Evolutionary conservation across 192 early-diverging fungal genomes (phyloP).

Genomic region (Rhizophagus sp.): DNA sequence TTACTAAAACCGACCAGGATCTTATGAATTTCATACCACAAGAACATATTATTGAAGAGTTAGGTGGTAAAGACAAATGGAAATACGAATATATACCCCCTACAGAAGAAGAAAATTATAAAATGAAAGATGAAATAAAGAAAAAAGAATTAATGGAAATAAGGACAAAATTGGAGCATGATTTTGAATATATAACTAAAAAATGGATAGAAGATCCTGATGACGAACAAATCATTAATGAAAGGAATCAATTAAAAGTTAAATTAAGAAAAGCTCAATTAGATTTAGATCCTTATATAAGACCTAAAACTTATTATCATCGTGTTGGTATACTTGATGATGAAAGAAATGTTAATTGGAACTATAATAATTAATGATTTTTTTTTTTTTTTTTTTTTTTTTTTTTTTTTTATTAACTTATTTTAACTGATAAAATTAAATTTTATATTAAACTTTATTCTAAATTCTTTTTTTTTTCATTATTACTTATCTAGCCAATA

Average conservation of each 20-base stretch:
- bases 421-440: no score
- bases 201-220: conserved; percentile 47
- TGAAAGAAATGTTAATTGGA: conserved; percentile 34
- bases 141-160: conserved; percentile 38
- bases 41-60: conserved; percentile 55
- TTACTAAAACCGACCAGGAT: conserved; percentile 64
- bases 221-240: conserved; percentile 33
- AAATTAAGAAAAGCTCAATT: conserved; percentile 48
- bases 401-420: no score
- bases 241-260: conserved; percentile 44
- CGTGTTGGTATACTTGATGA: conserved; percentile 38
- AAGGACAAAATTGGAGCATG: conserved; percentile 37
- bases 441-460: no score
- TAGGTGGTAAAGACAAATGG: conserved; percentile 62
- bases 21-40: conserved; percentile 63
- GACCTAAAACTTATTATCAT: conserved; percentile 43
- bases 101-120: conserved; percentile 35
- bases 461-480: no score
- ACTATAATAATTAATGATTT: neutral
- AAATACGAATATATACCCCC: conserved; percentile 51
- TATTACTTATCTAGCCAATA: no score
- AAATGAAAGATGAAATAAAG: conserved; percentile 46
- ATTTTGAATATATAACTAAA: conserved; percentile 49
- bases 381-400: no score
- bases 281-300: conserved; percentile 48